Conservation (phyloP, 108 stramenopile species). For the Stephanodiscus triporus region DNA sequence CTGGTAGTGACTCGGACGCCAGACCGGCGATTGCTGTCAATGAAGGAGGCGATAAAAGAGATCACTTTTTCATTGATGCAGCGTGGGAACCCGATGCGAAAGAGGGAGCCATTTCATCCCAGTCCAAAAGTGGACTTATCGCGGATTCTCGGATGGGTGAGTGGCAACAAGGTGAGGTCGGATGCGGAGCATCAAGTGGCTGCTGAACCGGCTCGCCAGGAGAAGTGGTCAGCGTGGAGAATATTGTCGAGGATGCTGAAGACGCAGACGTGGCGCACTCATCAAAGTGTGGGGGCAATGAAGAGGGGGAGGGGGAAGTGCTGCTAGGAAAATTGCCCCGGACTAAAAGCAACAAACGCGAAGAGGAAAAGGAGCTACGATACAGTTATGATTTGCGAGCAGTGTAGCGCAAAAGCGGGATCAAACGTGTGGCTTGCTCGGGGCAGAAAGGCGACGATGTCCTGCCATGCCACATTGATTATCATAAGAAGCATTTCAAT, state of each 20-base stretch:
- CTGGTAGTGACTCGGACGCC: not conserved
- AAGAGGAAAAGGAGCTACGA: too few species aligned
- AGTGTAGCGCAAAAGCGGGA: not conserved
- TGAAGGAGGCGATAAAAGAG: slow-evolving; percentile 7
- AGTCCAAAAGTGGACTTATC: not conserved
- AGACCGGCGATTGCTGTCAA: not conserved
- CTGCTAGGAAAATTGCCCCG: too few species aligned
- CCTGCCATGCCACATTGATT: too few species aligned
- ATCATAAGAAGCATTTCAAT: too few species aligned
- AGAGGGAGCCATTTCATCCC: not conserved
- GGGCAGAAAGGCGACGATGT: too few species aligned
- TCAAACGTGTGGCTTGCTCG: not conserved
- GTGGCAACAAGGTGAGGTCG: not conserved
- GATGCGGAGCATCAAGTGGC: not conserved
- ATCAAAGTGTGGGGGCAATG: too few species aligned
- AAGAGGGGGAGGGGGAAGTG: too few species aligned
- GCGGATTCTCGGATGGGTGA: not conserved
- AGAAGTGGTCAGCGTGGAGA: too few species aligned
- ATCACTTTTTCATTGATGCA: not conserved
- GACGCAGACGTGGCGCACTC: too few species aligned
- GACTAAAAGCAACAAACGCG: too few species aligned
- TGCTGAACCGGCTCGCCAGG: not conserved
- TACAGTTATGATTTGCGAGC: not conserved
- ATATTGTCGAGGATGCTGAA: too few species aligned
- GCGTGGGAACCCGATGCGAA: slow-evolving; percentile 1